Evolutionary conservation across 108 stramenopile genomes (phyloP).

Genomic region (Cyclotella choctawhatcheeana): DNA sequence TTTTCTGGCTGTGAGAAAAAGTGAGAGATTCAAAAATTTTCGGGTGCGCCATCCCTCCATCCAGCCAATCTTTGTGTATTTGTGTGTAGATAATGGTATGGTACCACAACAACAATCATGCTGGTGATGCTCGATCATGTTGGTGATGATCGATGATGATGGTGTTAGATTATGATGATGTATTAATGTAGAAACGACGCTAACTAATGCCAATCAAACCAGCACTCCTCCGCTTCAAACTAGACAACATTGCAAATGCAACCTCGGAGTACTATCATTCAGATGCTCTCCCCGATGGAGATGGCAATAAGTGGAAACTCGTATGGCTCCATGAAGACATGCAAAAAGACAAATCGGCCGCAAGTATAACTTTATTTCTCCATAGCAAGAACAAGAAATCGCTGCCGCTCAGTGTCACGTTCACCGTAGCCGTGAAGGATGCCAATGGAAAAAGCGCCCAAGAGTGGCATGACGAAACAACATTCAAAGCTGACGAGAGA

Average conservation of each 20-base stretch:
- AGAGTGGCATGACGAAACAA: no score
- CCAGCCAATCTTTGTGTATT: background rate
- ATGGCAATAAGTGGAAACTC: constrained; percentile 5
- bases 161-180: background rate
- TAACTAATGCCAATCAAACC: background rate
- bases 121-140: no score
- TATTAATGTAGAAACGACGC: background rate
- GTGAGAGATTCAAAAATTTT: no score
- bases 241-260: background rate
- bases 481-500: background rate
- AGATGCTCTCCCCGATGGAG: background rate
- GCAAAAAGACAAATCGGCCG: background rate
- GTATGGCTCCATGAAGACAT: background rate
- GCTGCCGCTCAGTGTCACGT: no score
- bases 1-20: no score
- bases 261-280: background rate
- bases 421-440: no score
- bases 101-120: no score
- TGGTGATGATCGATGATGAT: background rate
- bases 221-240: background rate
- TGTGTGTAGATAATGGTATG: no score
- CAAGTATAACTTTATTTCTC: background rate
- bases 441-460: no score
- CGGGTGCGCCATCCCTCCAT: no score
- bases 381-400: background rate